Evolutionary conservation across 306 rosid genomes (phyloP).

Genomic region (Ceratonia siliqua): DNA sequence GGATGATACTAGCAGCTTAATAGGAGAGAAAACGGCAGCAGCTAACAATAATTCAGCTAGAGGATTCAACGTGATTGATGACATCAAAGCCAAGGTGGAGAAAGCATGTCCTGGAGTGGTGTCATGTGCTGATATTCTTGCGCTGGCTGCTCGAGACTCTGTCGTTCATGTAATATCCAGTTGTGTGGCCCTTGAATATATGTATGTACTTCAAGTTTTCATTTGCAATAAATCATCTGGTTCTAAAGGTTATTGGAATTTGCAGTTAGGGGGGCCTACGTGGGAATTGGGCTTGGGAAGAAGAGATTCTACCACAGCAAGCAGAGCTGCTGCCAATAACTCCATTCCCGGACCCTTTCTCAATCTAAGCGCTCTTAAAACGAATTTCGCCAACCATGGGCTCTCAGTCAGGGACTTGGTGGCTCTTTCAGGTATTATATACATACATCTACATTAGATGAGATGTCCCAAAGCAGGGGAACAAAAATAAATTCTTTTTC

Average conservation of each 20-base stretch:
- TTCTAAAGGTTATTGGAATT: slow-evolving; percentile 9
- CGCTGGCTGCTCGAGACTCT: slow-evolving; percentile 62
- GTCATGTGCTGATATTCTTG: slow-evolving; percentile 71
- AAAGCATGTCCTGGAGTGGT: slow-evolving; percentile 56
- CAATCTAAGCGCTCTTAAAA: slow-evolving; percentile 26
- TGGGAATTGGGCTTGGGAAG: slow-evolving; percentile 66
- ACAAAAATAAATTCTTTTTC: not conserved
- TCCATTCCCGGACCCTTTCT: slow-evolving; percentile 43
- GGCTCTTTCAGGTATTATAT: slow-evolving; percentile 58
- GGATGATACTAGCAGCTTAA: slow-evolving; percentile 53
- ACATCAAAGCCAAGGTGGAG: slow-evolving; percentile 58
- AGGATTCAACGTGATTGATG: slow-evolving; percentile 57
- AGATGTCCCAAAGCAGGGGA: not conserved
- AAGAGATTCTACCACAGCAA: slow-evolving; percentile 65
- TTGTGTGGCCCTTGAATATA: not conserved
- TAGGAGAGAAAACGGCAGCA: slow-evolving; percentile 63
- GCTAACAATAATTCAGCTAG: slow-evolving; percentile 56
- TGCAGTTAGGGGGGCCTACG: slow-evolving; percentile 62
- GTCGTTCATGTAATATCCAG: slow-evolving; percentile 44
- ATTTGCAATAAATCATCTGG: too few relatives aligned
- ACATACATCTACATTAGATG: not conserved
- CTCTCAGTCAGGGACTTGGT: slow-evolving; percentile 56
- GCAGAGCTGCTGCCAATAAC: slow-evolving; percentile 47
- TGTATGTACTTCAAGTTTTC: too few relatives aligned
- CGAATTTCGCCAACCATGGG: slow-evolving; percentile 48